Evolutionary conservation across 192 early-diverging fungal species (phyloP).

Genomic region (Backusella luteola): DNA sequence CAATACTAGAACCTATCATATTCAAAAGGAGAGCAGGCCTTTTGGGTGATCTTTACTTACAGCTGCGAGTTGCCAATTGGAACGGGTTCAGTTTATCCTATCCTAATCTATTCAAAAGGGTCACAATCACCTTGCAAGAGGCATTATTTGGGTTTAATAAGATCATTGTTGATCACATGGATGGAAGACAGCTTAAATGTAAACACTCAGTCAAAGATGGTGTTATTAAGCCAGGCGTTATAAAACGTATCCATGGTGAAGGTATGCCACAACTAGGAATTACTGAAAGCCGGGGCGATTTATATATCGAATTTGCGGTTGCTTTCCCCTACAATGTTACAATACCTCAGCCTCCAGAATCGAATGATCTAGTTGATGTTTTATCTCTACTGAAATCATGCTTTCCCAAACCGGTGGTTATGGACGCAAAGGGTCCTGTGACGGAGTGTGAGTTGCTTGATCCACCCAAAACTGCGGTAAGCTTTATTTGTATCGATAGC

Average conservation of each 20-base stretch:
- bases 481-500: not conserved
- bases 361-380: not conserved
- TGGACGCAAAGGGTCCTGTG: not conserved
- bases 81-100: not conserved
- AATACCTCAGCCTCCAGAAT: not conserved
- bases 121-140: not conserved
- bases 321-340: not conserved
- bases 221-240: not conserved
- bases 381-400: not conserved
- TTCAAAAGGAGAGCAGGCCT: not conserved
- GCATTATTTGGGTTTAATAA: not conserved
- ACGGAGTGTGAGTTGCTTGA: not conserved
- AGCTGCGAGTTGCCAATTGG: not conserved
- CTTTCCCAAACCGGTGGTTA: not conserved
- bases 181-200: not conserved
- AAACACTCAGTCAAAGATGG: not conserved
- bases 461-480: not conserved
- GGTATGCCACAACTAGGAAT: not conserved
- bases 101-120: not conserved
- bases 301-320: not conserved
- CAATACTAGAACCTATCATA: not conserved
- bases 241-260: not conserved
- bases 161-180: not conserved
- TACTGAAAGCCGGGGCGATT: not conserved
- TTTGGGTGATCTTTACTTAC: not conserved